A percentile compares a stretch with the other conserved stretches of the same genome.
Evolutionary conservation across 495 filamentous ascomycete species (phyloP).

Genomic region (Letharia lupina): DNA sequence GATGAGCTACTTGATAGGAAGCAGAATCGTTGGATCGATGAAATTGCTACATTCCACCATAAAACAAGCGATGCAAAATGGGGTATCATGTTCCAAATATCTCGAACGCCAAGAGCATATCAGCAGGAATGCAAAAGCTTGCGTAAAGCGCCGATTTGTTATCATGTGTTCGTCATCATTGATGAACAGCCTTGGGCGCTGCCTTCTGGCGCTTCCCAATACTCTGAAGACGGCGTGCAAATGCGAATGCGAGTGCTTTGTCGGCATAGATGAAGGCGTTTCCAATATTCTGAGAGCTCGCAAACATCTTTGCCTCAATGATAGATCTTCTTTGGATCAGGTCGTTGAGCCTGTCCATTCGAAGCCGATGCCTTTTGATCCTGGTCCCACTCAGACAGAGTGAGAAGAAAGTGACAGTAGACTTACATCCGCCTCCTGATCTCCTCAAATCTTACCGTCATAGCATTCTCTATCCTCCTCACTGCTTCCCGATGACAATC

Average conservation of each 20-base stretch:
- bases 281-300: constrained; percentile 13
- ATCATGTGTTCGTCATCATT: too few species aligned
- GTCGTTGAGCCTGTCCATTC: constrained; percentile 10
- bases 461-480: constrained; percentile 18
- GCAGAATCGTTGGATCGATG: background rate
- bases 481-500: constrained; percentile 23
- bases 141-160: background rate
- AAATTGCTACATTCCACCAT: background rate
- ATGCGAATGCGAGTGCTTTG: constrained; percentile 6
- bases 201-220: constrained; percentile 1
- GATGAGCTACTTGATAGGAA: background rate
- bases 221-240: constrained; percentile 6
- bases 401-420: background rate
- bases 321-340: constrained; percentile 13
- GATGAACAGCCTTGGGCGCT: background rate
- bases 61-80: background rate
- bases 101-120: background rate
- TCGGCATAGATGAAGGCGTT: constrained; percentile 17
- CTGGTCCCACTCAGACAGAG: constrained; percentile 1
- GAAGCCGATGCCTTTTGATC: constrained; percentile 10
- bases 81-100: background rate
- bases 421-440: constrained; percentile 15
- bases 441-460: constrained; percentile 4
- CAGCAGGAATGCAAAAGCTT: background rate
- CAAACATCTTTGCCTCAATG: constrained; percentile 21